phyloP scores from a whole-genome alignment of 768 basidiomycete genomes.

The Rhizopogon vulgaris region DNA sequence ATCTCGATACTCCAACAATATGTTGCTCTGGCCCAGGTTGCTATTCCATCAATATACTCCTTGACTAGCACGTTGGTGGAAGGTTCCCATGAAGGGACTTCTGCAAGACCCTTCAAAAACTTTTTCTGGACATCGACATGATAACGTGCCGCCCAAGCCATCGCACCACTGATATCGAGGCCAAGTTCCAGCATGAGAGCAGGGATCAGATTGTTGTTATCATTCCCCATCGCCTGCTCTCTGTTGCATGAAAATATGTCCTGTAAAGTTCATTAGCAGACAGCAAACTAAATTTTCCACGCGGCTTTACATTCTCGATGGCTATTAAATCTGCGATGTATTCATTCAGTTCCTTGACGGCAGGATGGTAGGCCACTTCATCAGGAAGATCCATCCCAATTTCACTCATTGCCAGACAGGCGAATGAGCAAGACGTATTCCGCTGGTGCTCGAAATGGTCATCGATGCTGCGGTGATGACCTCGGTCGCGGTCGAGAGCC shows the following conservation, averaged over 20 bases:
- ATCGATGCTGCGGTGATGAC: slow-evolving; percentile 17
- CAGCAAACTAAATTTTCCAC: neutral
- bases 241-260: slow-evolving; percentile 31
- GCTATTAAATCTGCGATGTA: slow-evolving; percentile 14
- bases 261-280: slow-evolving; percentile 7
- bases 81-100: slow-evolving; percentile 21
- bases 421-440: slow-evolving; percentile 20
- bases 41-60: slow-evolving; percentile 19
- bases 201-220: slow-evolving; percentile 30
- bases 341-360: slow-evolving; percentile 6
- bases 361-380: slow-evolving; percentile 24
- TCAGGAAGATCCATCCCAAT: slow-evolving; percentile 27
- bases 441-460: slow-evolving; percentile 28
- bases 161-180: slow-evolving; percentile 21
- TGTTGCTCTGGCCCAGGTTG: slow-evolving; percentile 19
- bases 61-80: slow-evolving; percentile 17
- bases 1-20: slow-evolving; percentile 26
- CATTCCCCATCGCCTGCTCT: slow-evolving; percentile 28
- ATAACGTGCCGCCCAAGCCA: slow-evolving; percentile 16
- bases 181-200: slow-evolving; percentile 24
- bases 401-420: slow-evolving; percentile 6
- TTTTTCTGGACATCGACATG: slow-evolving; percentile 7
- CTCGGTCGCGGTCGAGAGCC: slow-evolving; percentile 3
- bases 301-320: slow-evolving; percentile 15
- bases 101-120: slow-evolving; percentile 16